Conservation (phyloP, 805 yeast genomes). For the Kodamaea hsintzibuensis region DNA sequence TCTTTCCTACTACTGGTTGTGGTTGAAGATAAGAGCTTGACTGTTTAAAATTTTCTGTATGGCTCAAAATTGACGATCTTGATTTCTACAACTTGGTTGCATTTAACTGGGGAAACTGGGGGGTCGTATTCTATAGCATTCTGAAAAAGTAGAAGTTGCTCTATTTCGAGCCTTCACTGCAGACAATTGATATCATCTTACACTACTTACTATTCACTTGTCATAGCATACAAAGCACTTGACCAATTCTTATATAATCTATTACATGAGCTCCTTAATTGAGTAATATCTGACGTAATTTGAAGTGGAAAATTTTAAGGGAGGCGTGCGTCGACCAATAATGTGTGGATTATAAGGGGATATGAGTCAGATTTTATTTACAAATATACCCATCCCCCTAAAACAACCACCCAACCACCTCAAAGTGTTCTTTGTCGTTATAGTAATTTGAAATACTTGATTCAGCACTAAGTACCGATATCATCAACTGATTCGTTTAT, state of each 20-base stretch:
- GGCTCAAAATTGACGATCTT: not conserved
- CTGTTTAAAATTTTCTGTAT: not conserved
- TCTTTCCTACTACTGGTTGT: not conserved
- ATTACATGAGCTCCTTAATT: not conserved
- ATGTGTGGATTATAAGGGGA: not conserved
- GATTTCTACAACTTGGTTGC: not conserved
- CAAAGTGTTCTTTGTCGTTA: constrained; percentile 2
- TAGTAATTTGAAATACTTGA: constrained; percentile 1
- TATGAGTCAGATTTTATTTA: not conserved
- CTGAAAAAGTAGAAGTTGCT: no score
- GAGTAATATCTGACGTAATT: not conserved
- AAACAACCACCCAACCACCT: not conserved
- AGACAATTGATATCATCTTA: no score
- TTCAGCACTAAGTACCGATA: not conserved
- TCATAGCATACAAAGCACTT: no score
- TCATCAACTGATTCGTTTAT: constrained; percentile 3
- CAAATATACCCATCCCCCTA: not conserved
- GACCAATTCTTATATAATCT: no score
- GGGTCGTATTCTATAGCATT: no score
- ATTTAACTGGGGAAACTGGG: not conserved
- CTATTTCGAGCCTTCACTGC: no score
- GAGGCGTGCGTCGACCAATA: not conserved
- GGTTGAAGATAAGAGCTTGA: not conserved
- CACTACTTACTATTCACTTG: no score
- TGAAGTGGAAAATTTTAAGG: not conserved